These are phyloP conservation scores for Gracilariopsis chorda DNA, from an alignment of 23 red algal genomes.

Conservation along the genomic window DNA sequence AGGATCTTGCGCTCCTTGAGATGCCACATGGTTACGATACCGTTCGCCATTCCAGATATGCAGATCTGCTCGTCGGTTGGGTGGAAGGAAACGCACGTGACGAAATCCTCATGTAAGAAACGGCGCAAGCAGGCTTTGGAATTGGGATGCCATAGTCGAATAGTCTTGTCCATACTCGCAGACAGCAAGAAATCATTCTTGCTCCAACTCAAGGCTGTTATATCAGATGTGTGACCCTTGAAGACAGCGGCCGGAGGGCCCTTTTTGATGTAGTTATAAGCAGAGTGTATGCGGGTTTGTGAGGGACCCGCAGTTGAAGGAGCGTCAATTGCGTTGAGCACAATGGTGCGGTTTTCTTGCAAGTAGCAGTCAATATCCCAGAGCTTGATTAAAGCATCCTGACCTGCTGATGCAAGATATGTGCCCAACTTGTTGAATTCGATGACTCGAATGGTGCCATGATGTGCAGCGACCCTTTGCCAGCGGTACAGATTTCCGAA, in stretches of 20 bases:
- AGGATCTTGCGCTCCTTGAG: slow-evolving; percentile 65
- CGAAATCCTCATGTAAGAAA: slow-evolving; percentile 80
- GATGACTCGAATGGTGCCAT: slow-evolving; percentile 80
- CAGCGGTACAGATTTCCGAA: slow-evolving; percentile 68
- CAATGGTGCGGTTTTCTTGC: slow-evolving; percentile 20
- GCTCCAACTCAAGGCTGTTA: slow-evolving; percentile 72
- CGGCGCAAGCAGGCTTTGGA: slow-evolving; percentile 66
- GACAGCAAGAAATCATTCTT: slow-evolving; percentile 88
- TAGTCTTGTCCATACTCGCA: slow-evolving; percentile 82
- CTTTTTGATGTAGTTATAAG: slow-evolving; percentile 28
- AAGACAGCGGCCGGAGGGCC: slow-evolving; percentile 43
- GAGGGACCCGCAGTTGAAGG: not conserved
- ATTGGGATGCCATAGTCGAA: slow-evolving; percentile 89
- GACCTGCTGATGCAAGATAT: slow-evolving; percentile 75
- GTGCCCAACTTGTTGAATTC: slow-evolving; percentile 61
- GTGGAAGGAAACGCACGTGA: slow-evolving; percentile 86
- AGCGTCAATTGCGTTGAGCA: not conserved
- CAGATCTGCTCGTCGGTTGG: slow-evolving; percentile 86
- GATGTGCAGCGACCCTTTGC: slow-evolving; percentile 69
- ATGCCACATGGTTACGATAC: slow-evolving; percentile 79
- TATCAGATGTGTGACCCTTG: slow-evolving; percentile 61
- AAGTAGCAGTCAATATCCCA: slow-evolving; percentile 67
- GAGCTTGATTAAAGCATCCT: slow-evolving; percentile 72
- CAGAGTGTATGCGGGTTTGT: slow-evolving; percentile 1
- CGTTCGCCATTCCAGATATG: slow-evolving; percentile 76